Evolutionary conservation across 306 rosid species (phyloP), one percentile per base, ranked within the genome.

Genomic region (Medicago lupulina): DNA sequence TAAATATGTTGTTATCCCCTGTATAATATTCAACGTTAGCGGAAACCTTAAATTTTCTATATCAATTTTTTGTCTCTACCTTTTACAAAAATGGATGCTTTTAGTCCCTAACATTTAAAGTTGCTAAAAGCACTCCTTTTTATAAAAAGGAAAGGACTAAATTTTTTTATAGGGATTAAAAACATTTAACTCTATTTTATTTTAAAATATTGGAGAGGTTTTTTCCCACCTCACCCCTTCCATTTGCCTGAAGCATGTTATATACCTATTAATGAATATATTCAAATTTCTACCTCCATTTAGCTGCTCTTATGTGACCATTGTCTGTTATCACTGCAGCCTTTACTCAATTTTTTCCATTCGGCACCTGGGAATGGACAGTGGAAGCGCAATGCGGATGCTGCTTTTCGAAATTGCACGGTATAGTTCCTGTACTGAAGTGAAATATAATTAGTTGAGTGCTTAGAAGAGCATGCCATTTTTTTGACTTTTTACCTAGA

Each of bases 301-400:
- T 76, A 72, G 19, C 72, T 51, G 51, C 34, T 34, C 25, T 80
- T 38, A 75, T 44, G 55, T 31, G 66, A 70, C 47, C 53, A n/a
- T 73, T 11, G 4, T 67, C 25, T 41, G 69, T 68, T 50, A 34
- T 72, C 77, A 68, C 40, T 83, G 91, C 91, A 95, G 98, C 98
- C 98, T 38, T 81, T 95, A 79, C 89, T 95, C 76, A 51, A 86
- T 79, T 76, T 95, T 57, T 95, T 95, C 86, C 78, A 92, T 71
- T 69, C 92, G 0, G 93, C 84, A 51, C 92, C 96, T 53, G 97
- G 98, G 66, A 95, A 92, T 81, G 88, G 96, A 51, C 85, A 88
- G 39, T 95, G 98, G 98, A 95, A 95, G 86, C 97, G 97, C 77
- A 95, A 95, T 70, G 97, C 93, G 9, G 97, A 95, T 77, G 89